phyloP scores from a whole-genome alignment of 768 basidiomycete genomes.

The Mycena sanguinolenta region DNA sequence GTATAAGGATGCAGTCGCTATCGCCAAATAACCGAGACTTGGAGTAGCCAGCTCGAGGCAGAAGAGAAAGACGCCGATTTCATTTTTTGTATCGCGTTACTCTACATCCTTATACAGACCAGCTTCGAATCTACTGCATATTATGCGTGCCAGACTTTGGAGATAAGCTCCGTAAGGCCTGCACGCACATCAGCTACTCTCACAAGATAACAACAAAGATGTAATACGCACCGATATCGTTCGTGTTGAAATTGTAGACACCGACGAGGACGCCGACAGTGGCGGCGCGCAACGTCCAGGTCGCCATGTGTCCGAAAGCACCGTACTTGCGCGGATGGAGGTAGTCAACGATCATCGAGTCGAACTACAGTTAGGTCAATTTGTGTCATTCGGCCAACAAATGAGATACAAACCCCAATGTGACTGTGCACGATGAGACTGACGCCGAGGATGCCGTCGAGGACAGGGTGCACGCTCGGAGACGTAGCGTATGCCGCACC shows the following conservation, averaged over 20 bases:
- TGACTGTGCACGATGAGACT: conserved; percentile 95
- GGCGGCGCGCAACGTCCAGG: conserved; percentile 83
- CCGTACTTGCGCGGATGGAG: conserved; percentile 95
- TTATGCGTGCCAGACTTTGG: conserved; percentile 36
- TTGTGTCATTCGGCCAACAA: neutral
- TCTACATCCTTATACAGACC: conserved; percentile 23
- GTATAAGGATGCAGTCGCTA: no score
- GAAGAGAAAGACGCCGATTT: neutral
- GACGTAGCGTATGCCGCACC: conserved; percentile 88
- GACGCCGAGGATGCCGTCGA: conserved; percentile 91
- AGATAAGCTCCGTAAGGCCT: conserved; percentile 36
- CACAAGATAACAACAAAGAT: conserved; percentile 14
- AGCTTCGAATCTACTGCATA: neutral
- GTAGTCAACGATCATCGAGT: conserved; percentile 87
- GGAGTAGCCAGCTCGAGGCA: no score
- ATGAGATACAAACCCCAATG: conserved; percentile 80
- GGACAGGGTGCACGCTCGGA: conserved; percentile 80
- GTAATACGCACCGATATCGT: conserved; percentile 87
- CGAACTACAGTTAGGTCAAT: conserved; percentile 65
- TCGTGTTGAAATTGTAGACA: conserved; percentile 98
- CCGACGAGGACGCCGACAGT: conserved; percentile 90
- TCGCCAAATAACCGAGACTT: no score
- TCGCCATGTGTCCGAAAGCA: conserved; percentile 72
- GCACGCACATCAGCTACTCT: conserved; percentile 3
- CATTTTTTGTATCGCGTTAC: neutral